Evolutionary conservation across 2,329 filamentous ascomycete species (phyloP).

Genomic region (Aspergillus arachidicola): DNA sequence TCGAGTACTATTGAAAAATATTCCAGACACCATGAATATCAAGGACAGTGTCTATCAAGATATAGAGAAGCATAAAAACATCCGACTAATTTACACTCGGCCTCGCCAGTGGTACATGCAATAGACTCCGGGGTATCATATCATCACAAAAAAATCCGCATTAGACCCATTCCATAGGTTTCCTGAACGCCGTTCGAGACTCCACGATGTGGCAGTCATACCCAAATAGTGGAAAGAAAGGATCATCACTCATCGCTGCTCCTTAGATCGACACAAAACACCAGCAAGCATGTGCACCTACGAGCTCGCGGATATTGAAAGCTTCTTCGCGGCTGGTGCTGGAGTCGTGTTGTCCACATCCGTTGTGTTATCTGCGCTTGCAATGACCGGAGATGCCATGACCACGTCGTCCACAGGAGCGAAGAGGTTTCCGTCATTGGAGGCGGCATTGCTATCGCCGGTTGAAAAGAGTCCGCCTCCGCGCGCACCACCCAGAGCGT

Average conservation of each 20-base stretch:
- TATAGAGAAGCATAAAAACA: neutral
- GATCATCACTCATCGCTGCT: constrained; percentile 11
- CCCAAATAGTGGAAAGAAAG: constrained; percentile 10
- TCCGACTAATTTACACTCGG: neutral
- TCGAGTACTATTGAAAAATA: neutral
- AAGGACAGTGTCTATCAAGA: neutral
- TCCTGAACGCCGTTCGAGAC: constrained; percentile 3
- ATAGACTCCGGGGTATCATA: constrained; percentile 12
- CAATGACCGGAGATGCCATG: constrained; percentile 27
- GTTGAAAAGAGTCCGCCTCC: constrained; percentile 50
- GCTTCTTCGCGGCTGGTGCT: constrained; percentile 24
- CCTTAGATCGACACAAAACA: neutral
- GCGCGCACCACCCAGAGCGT: constrained; percentile 56
- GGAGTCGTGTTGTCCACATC: constrained; percentile 29
- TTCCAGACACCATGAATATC: neutral
- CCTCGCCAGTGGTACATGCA: constrained; percentile 1
- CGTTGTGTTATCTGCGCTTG: constrained; percentile 24
- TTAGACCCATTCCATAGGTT: neutral
- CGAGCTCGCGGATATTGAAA: constrained; percentile 20
- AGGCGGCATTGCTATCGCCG: constrained; percentile 30
- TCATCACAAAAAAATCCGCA: constrained; percentile 3
- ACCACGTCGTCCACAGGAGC: constrained; percentile 31
- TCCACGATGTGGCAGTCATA: constrained; percentile 7
- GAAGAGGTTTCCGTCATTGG: constrained; percentile 38
- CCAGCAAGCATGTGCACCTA: neutral